A percentile compares a stretch with the other conserved stretches of the same genome.
phyloP scores from a whole-genome alignment of 2,329 filamentous ascomycete species.

The Cytospora leucostoma region DNA sequence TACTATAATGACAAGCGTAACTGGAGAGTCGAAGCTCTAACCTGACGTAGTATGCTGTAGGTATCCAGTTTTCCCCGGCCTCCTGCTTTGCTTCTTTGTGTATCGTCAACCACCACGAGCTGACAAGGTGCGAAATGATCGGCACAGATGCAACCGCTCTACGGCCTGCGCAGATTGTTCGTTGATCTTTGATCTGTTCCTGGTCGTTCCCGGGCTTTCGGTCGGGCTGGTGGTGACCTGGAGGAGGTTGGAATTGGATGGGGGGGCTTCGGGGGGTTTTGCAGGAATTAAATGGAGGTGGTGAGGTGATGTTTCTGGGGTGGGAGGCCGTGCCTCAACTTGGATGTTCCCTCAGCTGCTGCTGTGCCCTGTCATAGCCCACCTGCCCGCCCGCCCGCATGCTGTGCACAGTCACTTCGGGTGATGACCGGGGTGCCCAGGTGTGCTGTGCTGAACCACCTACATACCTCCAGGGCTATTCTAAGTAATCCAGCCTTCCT shows the following conservation, averaged over 20 bases:
- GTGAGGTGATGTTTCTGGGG: not conserved
- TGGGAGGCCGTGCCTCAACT: too few species aligned
- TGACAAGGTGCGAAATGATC: not conserved
- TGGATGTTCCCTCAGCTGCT: too few species aligned
- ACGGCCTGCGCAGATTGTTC: not conserved
- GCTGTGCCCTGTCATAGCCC: too few species aligned
- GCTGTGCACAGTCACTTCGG: too few species aligned
- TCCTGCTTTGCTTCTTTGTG: not conserved
- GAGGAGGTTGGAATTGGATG: not conserved
- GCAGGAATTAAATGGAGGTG: not conserved
- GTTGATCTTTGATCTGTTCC: not conserved
- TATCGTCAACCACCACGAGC: not conserved
- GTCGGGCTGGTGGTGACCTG: not conserved
- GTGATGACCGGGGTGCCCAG: not conserved
- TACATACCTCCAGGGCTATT: not conserved
- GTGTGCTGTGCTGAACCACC: not conserved
- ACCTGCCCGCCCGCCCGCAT: too few species aligned
- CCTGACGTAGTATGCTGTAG: slow-evolving; percentile 1
- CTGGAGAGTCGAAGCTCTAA: not conserved
- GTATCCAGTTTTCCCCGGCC: slow-evolving; percentile 3
- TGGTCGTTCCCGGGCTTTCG: not conserved
- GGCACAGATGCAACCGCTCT: not conserved
- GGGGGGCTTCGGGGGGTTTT: not conserved
- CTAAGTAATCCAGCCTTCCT: not conserved
- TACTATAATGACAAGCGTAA: not conserved